Percentiles rank a stretch among this genome's conserved stretches.
Evolutionary conservation across 2,329 filamentous ascomycete species (phyloP).

Genomic region (Sporothrix brunneoviolacea): DNA sequence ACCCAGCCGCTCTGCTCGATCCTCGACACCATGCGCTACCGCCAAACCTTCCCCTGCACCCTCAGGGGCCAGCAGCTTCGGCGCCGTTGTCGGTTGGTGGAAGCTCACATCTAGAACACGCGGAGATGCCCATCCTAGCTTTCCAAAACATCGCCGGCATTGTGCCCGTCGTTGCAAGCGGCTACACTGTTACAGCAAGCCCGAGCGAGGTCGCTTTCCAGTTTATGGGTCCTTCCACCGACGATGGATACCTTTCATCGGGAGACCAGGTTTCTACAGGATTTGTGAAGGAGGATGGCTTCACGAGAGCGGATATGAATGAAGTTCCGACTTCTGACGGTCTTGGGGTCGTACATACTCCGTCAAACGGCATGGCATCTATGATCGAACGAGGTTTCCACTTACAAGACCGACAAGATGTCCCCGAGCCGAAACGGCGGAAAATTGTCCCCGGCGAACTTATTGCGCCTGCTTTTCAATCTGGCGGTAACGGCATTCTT

Average conservation of each 20-base stretch:
- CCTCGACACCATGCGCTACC: constrained; percentile 7
- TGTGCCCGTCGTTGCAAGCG: not conserved
- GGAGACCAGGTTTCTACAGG: constrained; percentile 20
- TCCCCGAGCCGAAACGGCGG: constrained; percentile 58
- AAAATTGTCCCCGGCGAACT: constrained; percentile 35
- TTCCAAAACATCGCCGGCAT: constrained; percentile 5
- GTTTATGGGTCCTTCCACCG: constrained; percentile 11
- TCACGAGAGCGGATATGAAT: too few species aligned
- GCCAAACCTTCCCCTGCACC: not conserved
- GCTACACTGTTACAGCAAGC: not conserved
- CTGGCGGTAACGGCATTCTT: constrained; percentile 49
- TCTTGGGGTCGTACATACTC: too few species aligned
- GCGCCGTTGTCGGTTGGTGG: not conserved
- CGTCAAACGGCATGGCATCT: constrained; percentile 37
- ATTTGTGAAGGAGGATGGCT: not conserved
- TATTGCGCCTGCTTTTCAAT: constrained; percentile 31
- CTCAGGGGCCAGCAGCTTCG: not conserved
- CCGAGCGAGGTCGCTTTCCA: constrained; percentile 11
- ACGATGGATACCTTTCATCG: constrained; percentile 23
- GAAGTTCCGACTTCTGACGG: too few species aligned
- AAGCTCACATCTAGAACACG: not conserved
- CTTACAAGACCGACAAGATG: constrained; percentile 57
- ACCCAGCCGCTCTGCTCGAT: constrained; percentile 26
- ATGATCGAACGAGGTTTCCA: constrained; percentile 74
- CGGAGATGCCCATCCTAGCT: not conserved